Evolutionary conservation across 2,329 filamentous ascomycete genomes (phyloP), one percentile per base, ranked within the genome.

Genomic region (Scedosporium dehoogii): DNA sequence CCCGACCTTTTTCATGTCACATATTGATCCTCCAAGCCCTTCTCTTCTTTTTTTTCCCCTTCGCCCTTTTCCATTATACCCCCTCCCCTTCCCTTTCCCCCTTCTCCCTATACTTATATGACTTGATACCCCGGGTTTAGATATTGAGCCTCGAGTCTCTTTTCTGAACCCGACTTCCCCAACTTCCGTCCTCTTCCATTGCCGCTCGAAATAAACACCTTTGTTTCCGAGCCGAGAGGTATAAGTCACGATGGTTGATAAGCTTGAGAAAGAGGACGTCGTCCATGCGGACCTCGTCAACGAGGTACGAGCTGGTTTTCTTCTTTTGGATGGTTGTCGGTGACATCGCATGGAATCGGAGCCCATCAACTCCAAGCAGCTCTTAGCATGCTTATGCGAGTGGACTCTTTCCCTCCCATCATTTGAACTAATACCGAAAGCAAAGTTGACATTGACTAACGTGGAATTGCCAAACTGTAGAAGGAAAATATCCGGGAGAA

Each of bases 401-500:
- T 18, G 44, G 44, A n/a, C 21, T 48, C n/a, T 48, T 14, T 48
- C 3, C 44, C 21, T n/a, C 44, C 10, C 42, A 6, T 29, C 33
- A 38, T 38, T 38, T 14, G 10, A 38, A 14, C 12, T 3, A 12
- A 38, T 38, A 6, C 18, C 14, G 14, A 6, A 33, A 21, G 44
- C 44, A 46, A 46, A 6, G 4, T 46, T 16, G 58, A 5, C n/a
- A 3, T 53, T 51, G 29, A 53, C 59, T 60, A 38, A 60, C 58
- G 21, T 6, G 29, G 18, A n/a, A 29, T 25, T 29, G 4, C 12
- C 44, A n/a, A 38, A 33, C 18, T 14, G 21, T n/a, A 93, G 0
- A 91, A 96, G 73, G 92, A 92, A 76, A 91, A 91, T 64, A 84
- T 96, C 29, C 81, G 91, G 42, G 90, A 93, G 66, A 81, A 91